phyloP scores from a whole-genome alignment of 2,329 filamentous ascomycete species.

The Plectosphaerella plurivora region DNA sequence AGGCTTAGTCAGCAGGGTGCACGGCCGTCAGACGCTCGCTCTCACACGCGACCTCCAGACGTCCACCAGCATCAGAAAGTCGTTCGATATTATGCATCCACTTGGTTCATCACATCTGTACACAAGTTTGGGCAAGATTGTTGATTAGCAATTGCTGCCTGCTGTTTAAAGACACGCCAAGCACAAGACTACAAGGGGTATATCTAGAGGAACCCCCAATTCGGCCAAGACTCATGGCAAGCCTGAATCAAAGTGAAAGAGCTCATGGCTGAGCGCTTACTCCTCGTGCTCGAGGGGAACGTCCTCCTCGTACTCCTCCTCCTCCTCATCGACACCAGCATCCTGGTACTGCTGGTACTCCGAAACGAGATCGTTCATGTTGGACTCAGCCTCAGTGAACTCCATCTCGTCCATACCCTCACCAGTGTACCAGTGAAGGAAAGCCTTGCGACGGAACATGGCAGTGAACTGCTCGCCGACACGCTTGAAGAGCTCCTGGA shows the following conservation, averaged over 20 bases:
- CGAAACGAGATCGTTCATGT: constrained; percentile 99
- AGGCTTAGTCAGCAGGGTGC: constrained; percentile 28
- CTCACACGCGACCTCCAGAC: neutral
- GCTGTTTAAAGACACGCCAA: constrained; percentile 23
- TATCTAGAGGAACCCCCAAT: constrained; percentile 31
- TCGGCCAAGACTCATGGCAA: constrained; percentile 14
- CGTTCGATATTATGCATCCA: neutral
- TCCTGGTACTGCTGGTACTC: constrained; percentile 99
- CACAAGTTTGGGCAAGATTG: neutral
- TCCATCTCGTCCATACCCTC: constrained; percentile 99
- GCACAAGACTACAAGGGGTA: constrained; percentile 29
- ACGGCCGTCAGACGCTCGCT: neutral
- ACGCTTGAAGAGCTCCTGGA: constrained; percentile 99
- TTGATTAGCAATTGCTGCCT: neutral
- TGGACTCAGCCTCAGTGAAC: constrained; percentile 99
- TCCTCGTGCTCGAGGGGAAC: constrained; percentile 68
- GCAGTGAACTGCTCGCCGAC: constrained; percentile 99
- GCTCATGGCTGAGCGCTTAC: constrained; percentile 20
- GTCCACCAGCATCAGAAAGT: neutral
- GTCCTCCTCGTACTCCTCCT: constrained; percentile 94
- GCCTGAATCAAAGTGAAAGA: constrained; percentile 18
- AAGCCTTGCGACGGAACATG: constrained; percentile 99
- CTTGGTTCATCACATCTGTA: neutral
- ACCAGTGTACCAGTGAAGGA: constrained; percentile 99
- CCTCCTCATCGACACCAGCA: constrained; percentile 92